phyloP scores from a whole-genome alignment of 164 flowering plant species.

The Euptelea pleiosperma region DNA sequence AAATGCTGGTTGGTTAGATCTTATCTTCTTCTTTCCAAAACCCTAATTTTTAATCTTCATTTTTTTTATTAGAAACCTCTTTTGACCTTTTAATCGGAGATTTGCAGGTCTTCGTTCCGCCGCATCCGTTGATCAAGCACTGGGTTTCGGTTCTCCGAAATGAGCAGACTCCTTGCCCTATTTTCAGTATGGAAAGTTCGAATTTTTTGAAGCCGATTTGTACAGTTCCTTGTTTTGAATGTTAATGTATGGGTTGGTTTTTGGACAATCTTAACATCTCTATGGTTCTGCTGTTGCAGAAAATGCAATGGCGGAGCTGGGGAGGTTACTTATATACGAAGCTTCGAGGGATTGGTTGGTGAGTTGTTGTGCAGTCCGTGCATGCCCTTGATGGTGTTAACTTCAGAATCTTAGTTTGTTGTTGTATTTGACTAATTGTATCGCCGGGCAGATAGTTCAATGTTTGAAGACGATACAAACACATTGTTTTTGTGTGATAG shows the following conservation, averaged over 20 bases:
- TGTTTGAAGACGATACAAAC: too few species aligned
- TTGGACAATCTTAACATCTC: not conserved
- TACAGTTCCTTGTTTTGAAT: too few species aligned
- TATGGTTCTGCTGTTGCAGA: conserved; percentile 30
- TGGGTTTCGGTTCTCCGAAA: conserved; percentile 94
- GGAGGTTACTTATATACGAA: conserved; percentile 92
- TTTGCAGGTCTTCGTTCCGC: conserved; percentile 86
- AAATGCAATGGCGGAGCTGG: conserved; percentile 96
- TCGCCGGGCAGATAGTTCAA: too few species aligned
- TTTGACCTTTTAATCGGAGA: too few species aligned
- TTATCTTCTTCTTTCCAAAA: not conserved
- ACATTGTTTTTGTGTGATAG: too few species aligned
- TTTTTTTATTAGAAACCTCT: too few species aligned
- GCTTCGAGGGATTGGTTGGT: conserved; percentile 98
- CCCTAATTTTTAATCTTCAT: not conserved
- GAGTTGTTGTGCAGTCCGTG: conserved; percentile 23
- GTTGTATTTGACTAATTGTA: too few species aligned
- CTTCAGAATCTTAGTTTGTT: too few species aligned
- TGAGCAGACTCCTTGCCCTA: conserved; percentile 83
- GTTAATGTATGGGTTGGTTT: not conserved
- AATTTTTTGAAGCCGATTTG: too few species aligned
- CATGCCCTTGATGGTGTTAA: not conserved
- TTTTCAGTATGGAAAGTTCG: conserved; percentile 55
- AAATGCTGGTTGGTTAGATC: conserved; percentile 46
- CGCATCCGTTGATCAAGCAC: conserved; percentile 93